Evolutionary conservation across 371 early-diverging fungal genomes (phyloP).

Genomic region (Rhizopus microsporus): DNA sequence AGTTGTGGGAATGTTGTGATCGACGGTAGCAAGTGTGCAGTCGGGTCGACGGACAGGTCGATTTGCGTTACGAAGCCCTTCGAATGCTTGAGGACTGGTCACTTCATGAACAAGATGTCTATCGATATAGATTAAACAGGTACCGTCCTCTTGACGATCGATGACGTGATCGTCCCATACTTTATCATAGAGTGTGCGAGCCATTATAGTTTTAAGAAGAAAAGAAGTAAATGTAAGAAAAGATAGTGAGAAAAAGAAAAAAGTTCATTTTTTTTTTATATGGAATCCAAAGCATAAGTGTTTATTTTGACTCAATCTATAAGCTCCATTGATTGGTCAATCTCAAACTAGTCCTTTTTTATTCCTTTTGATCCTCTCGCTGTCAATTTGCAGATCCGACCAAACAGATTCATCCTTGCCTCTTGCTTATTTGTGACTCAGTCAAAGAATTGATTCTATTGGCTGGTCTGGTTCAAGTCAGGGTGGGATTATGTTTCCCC

Average conservation of each 20-base stretch:
- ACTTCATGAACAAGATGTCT: conserved; percentile 73
- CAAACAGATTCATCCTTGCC: too few relatives aligned
- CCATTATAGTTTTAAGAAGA: conserved; percentile 25
- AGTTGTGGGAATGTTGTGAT: conserved; percentile 72
- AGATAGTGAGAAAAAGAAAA: conserved; percentile 2
- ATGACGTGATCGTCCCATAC: conserved; percentile 52
- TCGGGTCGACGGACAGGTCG: conserved; percentile 65
- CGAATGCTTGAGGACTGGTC: conserved; percentile 70
- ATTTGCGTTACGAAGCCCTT: conserved; percentile 61
- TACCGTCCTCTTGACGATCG: conserved; percentile 58
- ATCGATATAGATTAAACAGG: conserved; percentile 69
- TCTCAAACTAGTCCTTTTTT: not conserved
- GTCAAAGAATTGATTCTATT: not conserved
- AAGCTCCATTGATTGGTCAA: not conserved
- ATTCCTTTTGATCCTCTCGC: too few relatives aligned
- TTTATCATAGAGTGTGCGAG: conserved; percentile 55
- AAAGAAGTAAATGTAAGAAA: conserved; percentile 1
- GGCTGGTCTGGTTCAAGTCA: too few relatives aligned
- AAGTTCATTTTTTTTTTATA: too few relatives aligned
- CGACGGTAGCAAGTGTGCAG: conserved; percentile 70
- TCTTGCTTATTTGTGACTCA: not conserved
- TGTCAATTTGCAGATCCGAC: too few relatives aligned
- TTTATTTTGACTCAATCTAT: not conserved
- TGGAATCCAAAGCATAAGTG: too few relatives aligned
- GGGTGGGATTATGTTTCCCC: too few relatives aligned